phyloP scores from a whole-genome alignment of 108 stramenopile species.

The Nitzschia sp. region DNA sequence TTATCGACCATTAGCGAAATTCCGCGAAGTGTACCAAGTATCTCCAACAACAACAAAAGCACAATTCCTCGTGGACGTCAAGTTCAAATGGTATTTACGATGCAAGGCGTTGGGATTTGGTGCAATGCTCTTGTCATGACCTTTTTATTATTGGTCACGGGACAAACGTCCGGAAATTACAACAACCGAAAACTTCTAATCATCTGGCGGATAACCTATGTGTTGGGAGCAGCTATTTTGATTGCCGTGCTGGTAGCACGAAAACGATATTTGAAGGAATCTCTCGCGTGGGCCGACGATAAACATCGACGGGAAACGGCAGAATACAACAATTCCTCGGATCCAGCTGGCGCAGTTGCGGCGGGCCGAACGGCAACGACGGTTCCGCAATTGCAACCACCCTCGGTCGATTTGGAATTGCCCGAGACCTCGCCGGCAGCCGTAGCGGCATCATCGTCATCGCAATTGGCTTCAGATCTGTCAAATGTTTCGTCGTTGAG shows the following conservation, averaged over 20 bases:
- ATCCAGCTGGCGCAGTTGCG: not conserved
- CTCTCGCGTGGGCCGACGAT: constrained; percentile 54
- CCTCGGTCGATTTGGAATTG: not conserved
- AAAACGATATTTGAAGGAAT: constrained; percentile 50
- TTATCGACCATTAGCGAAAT: no score
- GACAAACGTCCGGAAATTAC: constrained; percentile 8
- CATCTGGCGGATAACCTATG: constrained; percentile 65
- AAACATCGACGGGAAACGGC: constrained; percentile 16
- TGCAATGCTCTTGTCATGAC: constrained; percentile 54
- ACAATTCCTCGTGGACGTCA: constrained; percentile 53
- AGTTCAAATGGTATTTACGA: constrained; percentile 68
- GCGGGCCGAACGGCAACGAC: not conserved
- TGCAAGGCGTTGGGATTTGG: constrained; percentile 81
- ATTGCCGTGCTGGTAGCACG: constrained; percentile 53
- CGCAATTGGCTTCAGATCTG: no score
- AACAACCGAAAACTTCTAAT: constrained; percentile 29
- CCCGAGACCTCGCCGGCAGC: not conserved
- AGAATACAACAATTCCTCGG: not conserved
- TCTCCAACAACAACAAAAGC: no score
- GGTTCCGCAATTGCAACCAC: not conserved
- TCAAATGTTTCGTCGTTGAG: constrained; percentile 4
- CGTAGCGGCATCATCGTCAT: no score
- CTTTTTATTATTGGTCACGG: constrained; percentile 35
- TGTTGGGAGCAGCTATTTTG: constrained; percentile 50
- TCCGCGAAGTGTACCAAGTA: no score